phyloP scores from a whole-genome alignment of 768 basidiomycete genomes.

The Tephrocybe sp. region DNA sequence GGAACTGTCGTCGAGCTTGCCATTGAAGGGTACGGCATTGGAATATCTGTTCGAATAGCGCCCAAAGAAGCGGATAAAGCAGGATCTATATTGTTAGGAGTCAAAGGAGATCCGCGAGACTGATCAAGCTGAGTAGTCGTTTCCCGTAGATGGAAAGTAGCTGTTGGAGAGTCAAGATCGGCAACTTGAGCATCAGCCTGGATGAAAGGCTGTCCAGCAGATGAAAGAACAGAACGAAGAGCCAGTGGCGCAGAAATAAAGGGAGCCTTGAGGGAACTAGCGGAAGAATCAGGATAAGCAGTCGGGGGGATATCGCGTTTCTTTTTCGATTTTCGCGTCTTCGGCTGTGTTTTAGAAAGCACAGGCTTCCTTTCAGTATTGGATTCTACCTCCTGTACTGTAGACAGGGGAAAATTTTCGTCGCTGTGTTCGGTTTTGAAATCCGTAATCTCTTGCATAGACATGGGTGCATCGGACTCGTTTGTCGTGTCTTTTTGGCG shows the following conservation, averaged over 20 bases:
- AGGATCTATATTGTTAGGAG: too few species aligned
- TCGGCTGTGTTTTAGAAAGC: not conserved
- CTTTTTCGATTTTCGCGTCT: not conserved
- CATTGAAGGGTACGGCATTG: not conserved
- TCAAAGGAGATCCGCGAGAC: not conserved
- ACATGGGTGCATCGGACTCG: not conserved
- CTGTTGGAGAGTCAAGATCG: not conserved
- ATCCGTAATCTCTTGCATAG: conserved; percentile 9
- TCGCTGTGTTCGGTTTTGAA: conserved; percentile 14
- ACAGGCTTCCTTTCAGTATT: not conserved
- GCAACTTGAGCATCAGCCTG: conserved; percentile 2
- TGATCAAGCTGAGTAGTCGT: conserved; percentile 12
- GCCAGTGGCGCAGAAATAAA: conserved; percentile 6
- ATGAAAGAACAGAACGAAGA: not conserved
- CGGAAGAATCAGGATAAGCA: not conserved
- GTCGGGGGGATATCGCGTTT: not conserved
- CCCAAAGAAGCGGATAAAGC: too few species aligned
- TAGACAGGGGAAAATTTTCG: not conserved
- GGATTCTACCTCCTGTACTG: not conserved
- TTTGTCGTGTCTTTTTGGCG: not conserved
- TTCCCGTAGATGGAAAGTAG: conserved; percentile 15
- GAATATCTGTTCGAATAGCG: not conserved
- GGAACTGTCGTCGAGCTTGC: not conserved
- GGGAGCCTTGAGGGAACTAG: conserved; percentile 6
- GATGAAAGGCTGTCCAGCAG: not conserved